A percentile compares a stretch with the other conserved stretches of the same genome.
Conservation (phyloP, 164 flowering plant genomes). For the Piper longum region DNA sequence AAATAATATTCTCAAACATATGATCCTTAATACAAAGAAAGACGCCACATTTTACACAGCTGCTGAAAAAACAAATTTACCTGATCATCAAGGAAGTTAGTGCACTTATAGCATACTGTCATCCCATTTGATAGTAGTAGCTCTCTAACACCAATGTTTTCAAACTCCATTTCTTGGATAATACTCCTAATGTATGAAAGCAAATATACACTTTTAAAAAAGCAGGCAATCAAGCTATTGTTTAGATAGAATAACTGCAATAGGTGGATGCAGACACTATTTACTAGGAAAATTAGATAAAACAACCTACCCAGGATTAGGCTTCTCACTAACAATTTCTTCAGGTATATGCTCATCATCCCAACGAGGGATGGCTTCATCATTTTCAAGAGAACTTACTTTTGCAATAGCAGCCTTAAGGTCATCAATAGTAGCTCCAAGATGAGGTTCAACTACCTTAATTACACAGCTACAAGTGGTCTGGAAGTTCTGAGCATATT, state of each 20-base stretch:
- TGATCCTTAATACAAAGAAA: too few relatives aligned
- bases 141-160: constrained; percentile 65
- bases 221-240: neutral
- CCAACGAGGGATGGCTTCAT: constrained; percentile 55
- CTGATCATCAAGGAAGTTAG: constrained; percentile 92
- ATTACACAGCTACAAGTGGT: constrained; percentile 67
- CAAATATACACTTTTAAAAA: neutral
- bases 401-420: constrained; percentile 41
- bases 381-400: constrained; percentile 52
- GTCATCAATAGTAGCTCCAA: constrained; percentile 49
- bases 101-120: constrained; percentile 85
- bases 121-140: constrained; percentile 79
- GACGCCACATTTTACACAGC: neutral
- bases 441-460: constrained; percentile 70
- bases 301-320: constrained; percentile 61
- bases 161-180: constrained; percentile 41
- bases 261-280: neutral
- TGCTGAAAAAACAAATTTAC: constrained; percentile 17
- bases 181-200: constrained; percentile 30
- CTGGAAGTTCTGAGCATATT: constrained; percentile 43
- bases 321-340: constrained; percentile 61
- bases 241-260: neutral
- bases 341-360: constrained; percentile 86
- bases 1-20: too few relatives aligned
- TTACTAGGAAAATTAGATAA: neutral